These are phyloP conservation scores for Hirsutella minnesotensis DNA, from an alignment of 2,329 filamentous ascomycete species.

Conservation along the genomic window DNA sequence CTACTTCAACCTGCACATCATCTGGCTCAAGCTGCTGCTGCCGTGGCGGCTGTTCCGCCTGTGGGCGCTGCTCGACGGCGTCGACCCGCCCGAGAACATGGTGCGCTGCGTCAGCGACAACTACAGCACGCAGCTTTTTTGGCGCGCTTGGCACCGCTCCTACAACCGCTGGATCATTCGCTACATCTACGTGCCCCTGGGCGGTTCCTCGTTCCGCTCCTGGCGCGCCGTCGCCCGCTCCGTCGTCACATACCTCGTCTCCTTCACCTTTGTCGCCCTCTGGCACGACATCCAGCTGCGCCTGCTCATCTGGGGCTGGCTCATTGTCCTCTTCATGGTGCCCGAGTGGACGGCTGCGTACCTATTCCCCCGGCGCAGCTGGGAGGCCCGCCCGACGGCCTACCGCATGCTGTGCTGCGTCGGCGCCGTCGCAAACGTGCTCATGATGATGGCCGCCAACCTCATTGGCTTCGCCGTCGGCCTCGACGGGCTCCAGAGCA, in stretches of 20 bases:
- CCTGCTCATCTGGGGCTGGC: slow-evolving; percentile 91
- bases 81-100: slow-evolving; percentile 98
- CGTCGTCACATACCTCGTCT: slow-evolving; percentile 64
- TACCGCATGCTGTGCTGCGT: slow-evolving; percentile 74
- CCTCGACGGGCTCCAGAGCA: slow-evolving; percentile 69
- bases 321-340: slow-evolving; percentile 85
- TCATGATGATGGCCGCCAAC: slow-evolving; percentile 96
- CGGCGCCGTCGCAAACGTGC: slow-evolving; percentile 70
- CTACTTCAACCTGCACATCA: slow-evolving; percentile 91
- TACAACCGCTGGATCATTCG: slow-evolving; percentile 92
- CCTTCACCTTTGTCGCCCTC: slow-evolving; percentile 93
- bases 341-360: slow-evolving; percentile 67
- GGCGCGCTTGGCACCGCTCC: slow-evolving; percentile 90
- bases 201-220: slow-evolving; percentile 48
- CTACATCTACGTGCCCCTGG: slow-evolving; percentile 88
- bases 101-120: slow-evolving; percentile 93
- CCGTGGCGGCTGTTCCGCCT: slow-evolving; percentile 98
- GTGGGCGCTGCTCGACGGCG: slow-evolving; percentile 82
- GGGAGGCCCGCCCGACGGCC: slow-evolving; percentile 53
- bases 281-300: slow-evolving; percentile 96
- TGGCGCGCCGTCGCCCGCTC: slow-evolving; percentile 40
- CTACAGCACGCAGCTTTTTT: slow-evolving; percentile 82
- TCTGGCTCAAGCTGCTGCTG: slow-evolving; percentile 94
- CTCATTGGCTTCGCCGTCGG: slow-evolving; percentile 91
- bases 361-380: slow-evolving; percentile 63